These are phyloP conservation scores for Pestalotiopsis sp. DNA, from an alignment of 2,329 filamentous ascomycete genomes.

Conservation along the genomic window DNA sequence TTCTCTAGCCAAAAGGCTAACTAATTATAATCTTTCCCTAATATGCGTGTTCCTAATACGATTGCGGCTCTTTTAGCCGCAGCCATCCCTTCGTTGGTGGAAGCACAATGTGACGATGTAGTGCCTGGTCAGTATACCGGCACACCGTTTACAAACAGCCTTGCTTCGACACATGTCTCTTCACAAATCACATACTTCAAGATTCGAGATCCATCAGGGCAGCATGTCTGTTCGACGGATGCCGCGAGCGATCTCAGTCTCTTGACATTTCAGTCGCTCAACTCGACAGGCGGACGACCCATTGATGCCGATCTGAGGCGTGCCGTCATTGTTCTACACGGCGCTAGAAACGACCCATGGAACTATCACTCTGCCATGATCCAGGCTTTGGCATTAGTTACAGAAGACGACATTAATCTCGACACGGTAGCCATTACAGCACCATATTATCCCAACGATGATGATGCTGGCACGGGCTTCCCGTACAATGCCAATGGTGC, in stretches of 20 bases:
- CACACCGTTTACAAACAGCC: conserved; percentile 10
- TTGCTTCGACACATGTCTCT: conserved; percentile 7
- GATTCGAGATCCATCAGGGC: conserved; percentile 14
- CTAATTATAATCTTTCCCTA: background rate
- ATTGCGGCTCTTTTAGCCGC: conserved; percentile 1
- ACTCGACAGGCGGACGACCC: conserved; percentile 5
- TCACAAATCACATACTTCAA: conserved; percentile 15
- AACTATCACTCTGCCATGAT: conserved; percentile 13
- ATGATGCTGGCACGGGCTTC: conserved; percentile 14
- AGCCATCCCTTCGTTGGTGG: background rate
- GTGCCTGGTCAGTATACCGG: conserved; percentile 12
- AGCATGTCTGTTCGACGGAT: conserved; percentile 14
- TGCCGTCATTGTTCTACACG: conserved; percentile 12
- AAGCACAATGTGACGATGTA: conserved; percentile 14
- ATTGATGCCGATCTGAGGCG: conserved; percentile 4
- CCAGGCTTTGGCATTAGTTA: background rate
- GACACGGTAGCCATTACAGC: conserved; percentile 12
- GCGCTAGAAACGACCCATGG: conserved; percentile 12
- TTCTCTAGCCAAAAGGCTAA: background rate
- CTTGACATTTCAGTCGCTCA: conserved; percentile 14
- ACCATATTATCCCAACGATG: conserved; percentile 17
- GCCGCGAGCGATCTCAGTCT: conserved; percentile 12
- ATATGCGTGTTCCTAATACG: conserved; percentile 1
- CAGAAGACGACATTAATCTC: background rate
- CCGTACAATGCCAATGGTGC: conserved; percentile 13